These are phyloP conservation scores for Nidularia sp. DNA, from an alignment of 768 basidiomycete species.

Conservation along the genomic window DNA sequence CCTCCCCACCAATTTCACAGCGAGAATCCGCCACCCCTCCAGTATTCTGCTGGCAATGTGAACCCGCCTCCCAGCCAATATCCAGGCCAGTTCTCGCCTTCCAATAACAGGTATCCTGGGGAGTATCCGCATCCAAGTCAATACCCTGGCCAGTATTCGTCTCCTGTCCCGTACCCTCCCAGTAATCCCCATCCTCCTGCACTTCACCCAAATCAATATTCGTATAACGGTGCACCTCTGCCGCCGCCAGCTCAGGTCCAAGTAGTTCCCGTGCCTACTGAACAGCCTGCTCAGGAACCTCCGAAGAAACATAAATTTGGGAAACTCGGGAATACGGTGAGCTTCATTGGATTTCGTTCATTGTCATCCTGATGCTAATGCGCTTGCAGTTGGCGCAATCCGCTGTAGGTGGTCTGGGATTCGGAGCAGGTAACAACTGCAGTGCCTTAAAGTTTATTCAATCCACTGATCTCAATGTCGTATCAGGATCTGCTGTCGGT, in stretches of 20 bases:
- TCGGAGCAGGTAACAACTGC: constrained; percentile 56
- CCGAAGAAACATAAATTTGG: constrained; percentile 51
- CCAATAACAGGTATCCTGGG: no score
- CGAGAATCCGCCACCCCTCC: constrained; percentile 6
- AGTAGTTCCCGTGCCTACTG: background rate
- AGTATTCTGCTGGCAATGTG: background rate
- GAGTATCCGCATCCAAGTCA: no score
- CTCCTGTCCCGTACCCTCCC: constrained; percentile 1
- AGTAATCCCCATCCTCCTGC: constrained; percentile 5
- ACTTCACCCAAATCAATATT: background rate
- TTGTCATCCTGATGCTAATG: constrained; percentile 1
- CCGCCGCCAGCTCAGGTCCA: background rate
- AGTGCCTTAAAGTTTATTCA: constrained; percentile 5
- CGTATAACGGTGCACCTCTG: background rate
- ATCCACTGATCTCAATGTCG: constrained; percentile 23
- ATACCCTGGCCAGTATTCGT: background rate
- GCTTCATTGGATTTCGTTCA: constrained; percentile 1
- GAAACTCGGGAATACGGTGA: constrained; percentile 48
- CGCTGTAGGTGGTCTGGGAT: constrained; percentile 65
- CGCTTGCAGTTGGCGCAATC: constrained; percentile 41
- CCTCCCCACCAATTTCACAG: background rate
- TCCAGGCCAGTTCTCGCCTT: background rate
- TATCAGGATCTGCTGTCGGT: constrained; percentile 38
- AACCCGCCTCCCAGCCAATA: background rate
- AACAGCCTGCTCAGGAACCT: constrained; percentile 14